phyloP scores from a whole-genome alignment of 495 filamentous ascomycete species.

The Coniosporium apollinis region DNA sequence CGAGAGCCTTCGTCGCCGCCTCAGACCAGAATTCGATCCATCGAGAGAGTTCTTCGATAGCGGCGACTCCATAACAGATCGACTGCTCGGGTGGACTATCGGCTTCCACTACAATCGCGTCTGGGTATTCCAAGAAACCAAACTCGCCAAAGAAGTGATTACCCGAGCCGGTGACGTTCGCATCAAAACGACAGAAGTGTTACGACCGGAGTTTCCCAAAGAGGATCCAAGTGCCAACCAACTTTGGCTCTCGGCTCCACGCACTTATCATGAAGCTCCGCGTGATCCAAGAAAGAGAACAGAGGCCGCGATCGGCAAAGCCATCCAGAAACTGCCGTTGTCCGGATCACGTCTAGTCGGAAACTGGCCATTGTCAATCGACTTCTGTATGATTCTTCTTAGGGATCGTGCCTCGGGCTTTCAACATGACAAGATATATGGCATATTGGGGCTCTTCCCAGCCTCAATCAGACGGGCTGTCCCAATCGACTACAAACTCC shows the following conservation, averaged over 20 bases:
- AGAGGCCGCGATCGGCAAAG: not conserved
- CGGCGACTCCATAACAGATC: not conserved
- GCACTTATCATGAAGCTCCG: not conserved
- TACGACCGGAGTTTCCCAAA: not conserved
- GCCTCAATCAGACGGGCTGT: not conserved
- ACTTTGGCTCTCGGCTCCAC: not conserved
- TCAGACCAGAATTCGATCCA: not conserved
- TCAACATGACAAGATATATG: not conserved
- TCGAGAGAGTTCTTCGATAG: not conserved
- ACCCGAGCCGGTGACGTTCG: not conserved
- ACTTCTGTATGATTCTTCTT: not conserved
- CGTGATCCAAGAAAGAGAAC: not conserved
- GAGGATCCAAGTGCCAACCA: not conserved
- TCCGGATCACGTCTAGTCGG: not conserved
- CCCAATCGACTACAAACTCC: not conserved
- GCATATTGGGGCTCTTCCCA: not conserved
- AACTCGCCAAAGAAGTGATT: not conserved
- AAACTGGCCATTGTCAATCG: not conserved
- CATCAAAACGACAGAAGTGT: not conserved
- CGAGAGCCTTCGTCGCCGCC: not conserved
- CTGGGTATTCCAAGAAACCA: conserved; percentile 3
- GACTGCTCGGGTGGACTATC: not conserved
- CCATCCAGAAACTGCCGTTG: not conserved
- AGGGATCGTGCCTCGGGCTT: not conserved
- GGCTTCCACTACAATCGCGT: not conserved